These are phyloP conservation scores for Astrothelium macrocarpum DNA, from an alignment of 495 filamentous ascomycete species.

Conservation along the genomic window DNA sequence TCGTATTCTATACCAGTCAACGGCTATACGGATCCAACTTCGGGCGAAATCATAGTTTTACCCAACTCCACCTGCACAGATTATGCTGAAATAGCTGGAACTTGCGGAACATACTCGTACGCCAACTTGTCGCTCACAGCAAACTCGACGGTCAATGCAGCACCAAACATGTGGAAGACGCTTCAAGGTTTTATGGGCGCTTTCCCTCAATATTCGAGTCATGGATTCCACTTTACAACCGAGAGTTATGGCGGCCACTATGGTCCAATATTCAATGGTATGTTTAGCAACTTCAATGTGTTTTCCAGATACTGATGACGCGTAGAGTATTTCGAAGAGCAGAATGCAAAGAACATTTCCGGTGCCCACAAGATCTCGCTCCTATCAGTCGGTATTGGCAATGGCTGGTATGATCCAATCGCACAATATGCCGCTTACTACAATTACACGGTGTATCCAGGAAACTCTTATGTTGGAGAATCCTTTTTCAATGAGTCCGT, in stretches of 20 bases:
- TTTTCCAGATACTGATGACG: neutral
- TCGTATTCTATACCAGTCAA: conserved; percentile 46
- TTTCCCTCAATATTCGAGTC: conserved; percentile 10
- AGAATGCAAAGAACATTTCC: conserved; percentile 42
- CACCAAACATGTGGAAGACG: conserved; percentile 9
- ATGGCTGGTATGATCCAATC: conserved; percentile 51
- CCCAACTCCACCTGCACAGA: conserved; percentile 8
- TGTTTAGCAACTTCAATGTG: neutral
- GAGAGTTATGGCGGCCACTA: conserved; percentile 45
- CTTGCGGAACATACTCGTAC: conserved; percentile 7
- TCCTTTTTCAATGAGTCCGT: conserved; percentile 20
- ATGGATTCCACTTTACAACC: conserved; percentile 9
- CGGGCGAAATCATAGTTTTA: conserved; percentile 6
- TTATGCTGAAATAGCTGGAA: conserved; percentile 8
- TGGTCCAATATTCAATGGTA: conserved; percentile 49
- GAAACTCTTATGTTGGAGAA: conserved; percentile 1
- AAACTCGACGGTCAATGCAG: conserved; percentile 10
- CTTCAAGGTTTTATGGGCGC: conserved; percentile 14
- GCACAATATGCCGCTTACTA: conserved; percentile 56
- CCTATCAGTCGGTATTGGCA: conserved; percentile 47
- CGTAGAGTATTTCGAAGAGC: conserved; percentile 48
- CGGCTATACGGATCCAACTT: conserved; percentile 27
- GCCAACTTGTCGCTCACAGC: conserved; percentile 7
- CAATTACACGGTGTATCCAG: conserved; percentile 44
- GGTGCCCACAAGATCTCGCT: conserved; percentile 43